A percentile compares a stretch with the other conserved stretches of the same genome.
phyloP scores from a whole-genome alignment of 306 rosid species.

The Quercus suber region DNA sequence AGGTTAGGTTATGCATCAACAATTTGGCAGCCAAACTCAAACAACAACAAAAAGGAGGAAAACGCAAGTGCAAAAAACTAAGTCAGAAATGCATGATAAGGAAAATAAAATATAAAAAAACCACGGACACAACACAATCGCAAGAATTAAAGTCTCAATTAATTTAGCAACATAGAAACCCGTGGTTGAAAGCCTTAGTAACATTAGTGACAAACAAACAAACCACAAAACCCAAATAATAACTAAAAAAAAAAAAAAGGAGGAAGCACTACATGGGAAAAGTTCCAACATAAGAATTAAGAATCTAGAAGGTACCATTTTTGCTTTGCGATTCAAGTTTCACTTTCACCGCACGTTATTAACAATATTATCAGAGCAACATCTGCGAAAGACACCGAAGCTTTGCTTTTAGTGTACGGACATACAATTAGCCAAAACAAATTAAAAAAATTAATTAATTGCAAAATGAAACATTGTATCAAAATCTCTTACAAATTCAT shows the following conservation, averaged over 20 bases:
- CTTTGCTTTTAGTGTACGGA: background rate
- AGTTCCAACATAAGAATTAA: background rate
- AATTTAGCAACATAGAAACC: too few species aligned
- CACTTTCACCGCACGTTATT: background rate
- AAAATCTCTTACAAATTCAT: background rate
- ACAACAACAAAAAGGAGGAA: too few species aligned
- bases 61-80: too few species aligned
- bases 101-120: too few species aligned
- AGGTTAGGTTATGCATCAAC: too few species aligned
- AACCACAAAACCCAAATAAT: background rate
- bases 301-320: constrained; percentile 24
- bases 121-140: too few species aligned
- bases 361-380: background rate
- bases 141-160: too few species aligned
- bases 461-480: background rate
- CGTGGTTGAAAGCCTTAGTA: too few species aligned
- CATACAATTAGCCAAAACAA: background rate
- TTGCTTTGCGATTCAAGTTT: background rate
- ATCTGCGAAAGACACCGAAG: background rate
- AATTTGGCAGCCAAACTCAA: too few species aligned
- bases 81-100: too few species aligned
- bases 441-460: background rate
- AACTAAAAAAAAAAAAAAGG: background rate
- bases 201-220: background rate
- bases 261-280: too few species aligned